Evolutionary conservation across 257 asterid species (phyloP), one percentile per base, ranked within the genome.

Genomic region (Handroanthus guayacan): DNA sequence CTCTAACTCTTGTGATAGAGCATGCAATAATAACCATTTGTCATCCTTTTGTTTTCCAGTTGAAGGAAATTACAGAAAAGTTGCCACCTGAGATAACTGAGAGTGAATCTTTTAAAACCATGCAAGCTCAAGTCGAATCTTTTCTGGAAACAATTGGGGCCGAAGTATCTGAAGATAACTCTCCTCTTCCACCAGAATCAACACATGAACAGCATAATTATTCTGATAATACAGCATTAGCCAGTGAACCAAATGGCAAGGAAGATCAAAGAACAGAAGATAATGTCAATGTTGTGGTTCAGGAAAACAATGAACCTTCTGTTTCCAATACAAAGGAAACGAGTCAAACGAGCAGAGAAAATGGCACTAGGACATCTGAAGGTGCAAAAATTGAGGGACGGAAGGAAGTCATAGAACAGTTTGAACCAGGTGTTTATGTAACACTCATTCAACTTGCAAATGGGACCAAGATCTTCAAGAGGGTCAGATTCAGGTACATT

Each of bases 381-480:
- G 83, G 62, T 76, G 50, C 86, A 12, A 79, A 72, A 48, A 57
- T 4, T 41, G 87, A 82, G 75, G 94, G 91, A 69, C 81, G 74
- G 39, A 88, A 74, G 60, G 96, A 92, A 85, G 91, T 89, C 6
- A 89, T 89, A 12, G 99, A 95, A 75, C 99, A 92, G 69, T 95
- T 91, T 81, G 99, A 92, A 87, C 96, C 98, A 1, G 99, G 99
- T 37, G 97, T 95, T 54, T 92, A 95, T 66, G 99, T 92, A 11
- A 91, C 97, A 12, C 72, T 86, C 64, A 5, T 83, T 67, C 88
- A 78, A 79, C 94, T 86, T 55, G 37, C 88, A 20, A 76, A 89
- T 18, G 98, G 98, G 25, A 81, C 90, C 78, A 92, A 92, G 85
- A 57, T 87, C 77, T 91, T 87, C 91, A 86, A 90, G 83, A 80